These are phyloP conservation scores for Noccaea caerulescens DNA, from an alignment of 345 rosid species.

Conservation along the genomic window DNA sequence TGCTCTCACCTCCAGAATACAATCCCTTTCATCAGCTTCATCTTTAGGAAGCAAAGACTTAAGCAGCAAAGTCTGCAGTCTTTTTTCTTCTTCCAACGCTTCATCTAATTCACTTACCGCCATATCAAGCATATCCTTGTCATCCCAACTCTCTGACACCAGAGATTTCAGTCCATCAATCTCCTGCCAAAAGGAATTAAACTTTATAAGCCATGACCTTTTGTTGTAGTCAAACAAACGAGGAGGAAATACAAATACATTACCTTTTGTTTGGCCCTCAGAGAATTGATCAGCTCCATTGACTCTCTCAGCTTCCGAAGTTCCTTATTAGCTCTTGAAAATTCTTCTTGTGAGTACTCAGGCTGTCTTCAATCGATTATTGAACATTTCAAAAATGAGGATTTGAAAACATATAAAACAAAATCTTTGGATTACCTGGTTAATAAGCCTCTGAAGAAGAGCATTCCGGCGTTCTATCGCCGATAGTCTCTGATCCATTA, in stretches of 20 bases:
- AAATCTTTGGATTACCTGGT: conserved; percentile 50
- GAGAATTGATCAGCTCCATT: conserved; percentile 65
- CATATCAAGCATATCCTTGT: conserved; percentile 83
- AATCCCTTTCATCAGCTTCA: conserved; percentile 95
- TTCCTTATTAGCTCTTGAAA: conserved; percentile 83
- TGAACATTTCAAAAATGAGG: conserved; percentile 23
- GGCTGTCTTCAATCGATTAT: conserved; percentile 79
- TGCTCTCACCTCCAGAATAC: conserved; percentile 99
- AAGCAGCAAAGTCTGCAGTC: conserved; percentile 71
- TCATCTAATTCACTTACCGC: conserved; percentile 64
- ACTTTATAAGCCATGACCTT: background rate
- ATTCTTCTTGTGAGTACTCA: conserved; percentile 78
- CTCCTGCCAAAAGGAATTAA: conserved; percentile 53
- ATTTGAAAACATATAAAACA: background rate
- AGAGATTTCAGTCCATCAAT: conserved; percentile 70
- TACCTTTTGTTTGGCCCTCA: conserved; percentile 86
- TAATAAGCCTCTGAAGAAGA: conserved; percentile 63
- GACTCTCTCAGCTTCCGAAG: conserved; percentile 77
- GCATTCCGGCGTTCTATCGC: conserved; percentile 68
- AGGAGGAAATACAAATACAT: background rate
- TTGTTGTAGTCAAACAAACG: background rate
- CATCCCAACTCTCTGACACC: conserved; percentile 66
- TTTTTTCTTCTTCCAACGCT: conserved; percentile 68
- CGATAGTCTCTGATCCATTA: conserved; percentile 75
- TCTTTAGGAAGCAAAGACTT: conserved; percentile 90